Evolutionary conservation across 2,329 filamentous ascomycete species (phyloP).

Genomic region (Xylariaceae sp.): DNA sequence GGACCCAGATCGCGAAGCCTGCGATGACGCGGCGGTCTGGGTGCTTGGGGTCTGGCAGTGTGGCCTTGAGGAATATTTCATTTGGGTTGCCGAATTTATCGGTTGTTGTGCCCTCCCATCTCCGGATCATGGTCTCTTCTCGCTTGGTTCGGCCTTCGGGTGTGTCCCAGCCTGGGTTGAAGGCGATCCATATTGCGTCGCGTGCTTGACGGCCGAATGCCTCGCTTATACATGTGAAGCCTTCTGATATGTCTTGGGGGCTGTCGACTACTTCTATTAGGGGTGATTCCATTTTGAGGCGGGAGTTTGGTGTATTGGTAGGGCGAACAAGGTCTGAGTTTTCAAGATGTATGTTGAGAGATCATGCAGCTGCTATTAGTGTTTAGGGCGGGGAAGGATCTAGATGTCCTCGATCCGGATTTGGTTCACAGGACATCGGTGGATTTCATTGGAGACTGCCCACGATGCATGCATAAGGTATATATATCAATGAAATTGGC

Average conservation of each 20-base stretch:
- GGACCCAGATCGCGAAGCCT: slow-evolving; percentile 55
- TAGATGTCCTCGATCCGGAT: too few species aligned
- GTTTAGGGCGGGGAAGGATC: too few species aligned
- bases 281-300: neutral
- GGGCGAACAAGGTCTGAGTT: too few species aligned
- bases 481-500: too few species aligned
- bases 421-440: too few species aligned
- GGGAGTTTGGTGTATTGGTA: too few species aligned
- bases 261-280: slow-evolving; percentile 24
- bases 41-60: slow-evolving; percentile 36
- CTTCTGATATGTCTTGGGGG: slow-evolving; percentile 22
- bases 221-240: slow-evolving; percentile 33
- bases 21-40: slow-evolving; percentile 36
- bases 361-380: too few species aligned
- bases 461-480: too few species aligned
- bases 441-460: too few species aligned
- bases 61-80: slow-evolving; percentile 54
- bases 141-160: slow-evolving; percentile 39
- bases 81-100: slow-evolving; percentile 47
- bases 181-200: slow-evolving; percentile 50
- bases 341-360: too few species aligned
- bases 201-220: slow-evolving; percentile 50
- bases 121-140: slow-evolving; percentile 37
- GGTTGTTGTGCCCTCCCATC: slow-evolving; percentile 39
- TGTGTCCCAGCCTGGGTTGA: slow-evolving; percentile 56